Evolutionary conservation across 768 basidiomycete species (phyloP).

Genomic region (Russula griseocarnosa): DNA sequence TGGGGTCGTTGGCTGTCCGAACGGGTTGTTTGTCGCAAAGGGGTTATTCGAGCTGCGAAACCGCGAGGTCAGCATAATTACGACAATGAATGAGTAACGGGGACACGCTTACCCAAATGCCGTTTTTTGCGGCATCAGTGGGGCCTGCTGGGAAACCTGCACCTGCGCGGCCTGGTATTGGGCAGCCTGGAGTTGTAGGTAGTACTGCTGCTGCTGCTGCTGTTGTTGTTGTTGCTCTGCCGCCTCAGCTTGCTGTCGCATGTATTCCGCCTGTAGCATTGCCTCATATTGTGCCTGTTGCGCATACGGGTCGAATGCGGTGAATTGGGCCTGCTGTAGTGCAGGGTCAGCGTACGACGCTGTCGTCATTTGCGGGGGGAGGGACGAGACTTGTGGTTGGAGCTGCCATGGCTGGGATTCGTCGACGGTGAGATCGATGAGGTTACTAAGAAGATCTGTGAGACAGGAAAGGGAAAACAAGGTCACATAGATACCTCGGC

Average conservation of each 20-base stretch:
- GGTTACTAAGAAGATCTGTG: no score
- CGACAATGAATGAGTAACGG: neutral
- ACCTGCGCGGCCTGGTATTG: constrained; percentile 14
- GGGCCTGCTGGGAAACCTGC: constrained; percentile 1
- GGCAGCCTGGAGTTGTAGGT: constrained; percentile 54
- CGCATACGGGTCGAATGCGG: constrained; percentile 84
- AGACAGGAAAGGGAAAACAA: neutral
- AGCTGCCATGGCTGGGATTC: constrained; percentile 30
- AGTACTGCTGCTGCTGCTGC: constrained; percentile 44
- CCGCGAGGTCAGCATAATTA: neutral
- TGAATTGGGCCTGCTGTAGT: constrained; percentile 44
- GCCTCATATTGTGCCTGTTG: constrained; percentile 87
- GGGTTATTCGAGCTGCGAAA: constrained; percentile 20
- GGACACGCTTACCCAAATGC: constrained; percentile 48
- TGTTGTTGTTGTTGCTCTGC: constrained; percentile 40
- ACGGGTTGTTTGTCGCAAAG: constrained; percentile 60
- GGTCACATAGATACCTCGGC: constrained; percentile 39
- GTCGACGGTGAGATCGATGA: constrained; percentile 23
- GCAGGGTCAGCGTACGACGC: constrained; percentile 12
- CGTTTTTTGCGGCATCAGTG: constrained; percentile 34
- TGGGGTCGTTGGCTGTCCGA: constrained; percentile 43
- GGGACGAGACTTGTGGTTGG: constrained; percentile 28
- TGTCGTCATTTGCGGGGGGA: constrained; percentile 25
- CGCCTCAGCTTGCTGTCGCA: constrained; percentile 56
- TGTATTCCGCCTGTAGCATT: constrained; percentile 65